Evolutionary conservation across 2,329 filamentous ascomycete genomes (phyloP), one percentile per base, ranked within the genome.

Genomic region (Chrysoporthe austroafricana): DNA sequence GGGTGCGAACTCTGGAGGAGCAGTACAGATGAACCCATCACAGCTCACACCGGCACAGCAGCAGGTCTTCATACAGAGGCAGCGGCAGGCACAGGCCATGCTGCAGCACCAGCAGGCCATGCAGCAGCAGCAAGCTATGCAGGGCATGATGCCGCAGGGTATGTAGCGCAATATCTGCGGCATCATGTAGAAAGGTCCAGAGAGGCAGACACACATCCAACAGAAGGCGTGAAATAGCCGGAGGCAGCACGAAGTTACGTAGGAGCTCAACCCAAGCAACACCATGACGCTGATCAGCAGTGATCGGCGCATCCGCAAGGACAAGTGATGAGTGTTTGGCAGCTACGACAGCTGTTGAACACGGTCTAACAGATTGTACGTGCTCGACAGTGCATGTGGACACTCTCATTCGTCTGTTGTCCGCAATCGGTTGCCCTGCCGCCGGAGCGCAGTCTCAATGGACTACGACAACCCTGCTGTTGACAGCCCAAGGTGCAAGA

Each of bases 141-240:
- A 85, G 68, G 82, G 82, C 36, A 86, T 87, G 81, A 85, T 85
- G 83, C 81, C 81, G 26, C 82, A 84, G 71, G 82, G 81, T 50
- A 84, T 84, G 81, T 83, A 78, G 74, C 62, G 21, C 21, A 50
- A 4, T 11, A n/a, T n/a, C 26, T 50, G 32, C 59, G 36, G 32
- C 56, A 32, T 18, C 50, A 14, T 14, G 50, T 13, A 54, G 32
- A 11, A 32, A 13, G 13, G 3, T 32, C 36, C 36, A 39, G 36
- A 39, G 36, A 6, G 36, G 36, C 36, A 9, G 36, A 1, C 36
- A 39, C 6, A 39, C 9, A 9, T 9, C 9, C 36, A 39, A 39
- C 9, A 39, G 36, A 6, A 39, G 36, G 36, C 36, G 36, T 9
- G 9, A 39, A 39, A 39, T 39, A 39, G 6, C 9, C 36, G 36